Evolutionary conservation across 2,329 filamentous ascomycete species (phyloP), one percentile per base, ranked within the genome.

Genomic region (Mycogone perniciosa): DNA sequence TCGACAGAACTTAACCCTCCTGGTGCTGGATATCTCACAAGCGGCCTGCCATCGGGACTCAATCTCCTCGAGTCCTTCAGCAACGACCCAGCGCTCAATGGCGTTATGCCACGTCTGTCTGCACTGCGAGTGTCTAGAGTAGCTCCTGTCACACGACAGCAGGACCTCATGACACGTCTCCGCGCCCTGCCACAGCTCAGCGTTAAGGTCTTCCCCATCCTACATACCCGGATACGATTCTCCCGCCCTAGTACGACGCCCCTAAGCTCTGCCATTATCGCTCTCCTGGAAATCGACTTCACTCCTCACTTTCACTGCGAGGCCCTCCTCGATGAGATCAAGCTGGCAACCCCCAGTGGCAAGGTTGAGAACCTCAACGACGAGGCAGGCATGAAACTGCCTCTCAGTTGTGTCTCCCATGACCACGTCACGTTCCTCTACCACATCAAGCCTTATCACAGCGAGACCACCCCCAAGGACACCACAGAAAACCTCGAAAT

Each of bases 341-440:
- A 73, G 1, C 69, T 90, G 30, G 67, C 71, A 1, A 71, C 88
- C 10, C 68, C 72, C 31, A 80, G 82, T 27, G 83, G 82, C 43
- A 68, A 67, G 10, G 76, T 86, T 13, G 76, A 83, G 50, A 73
- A 80, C 51, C 74, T 86, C 10, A 81, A 79, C 55, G 66, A 68
- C 35, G 65, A 74, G 41, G 69, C 74, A 2, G 76, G 74, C 29
- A 63, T 71, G 59, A 42, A 58, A n/a, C 69, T 85, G 20, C 80
- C 82, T 4, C 70, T 85, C 29, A 72, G 73, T 39, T 85, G 84
- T 62, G 81, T 82, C 10, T 80, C 86, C 11, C 84, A 86, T 59
- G 88, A 92, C 62, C 86, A 90, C 64, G 71, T 89, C 54, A 87
- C 85, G 2, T 82, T 89, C 58, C 72, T 91, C 48, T 92, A 89